Conservation (phyloP, 768 basidiomycete species). For the Mycena sanguinolenta region DNA sequence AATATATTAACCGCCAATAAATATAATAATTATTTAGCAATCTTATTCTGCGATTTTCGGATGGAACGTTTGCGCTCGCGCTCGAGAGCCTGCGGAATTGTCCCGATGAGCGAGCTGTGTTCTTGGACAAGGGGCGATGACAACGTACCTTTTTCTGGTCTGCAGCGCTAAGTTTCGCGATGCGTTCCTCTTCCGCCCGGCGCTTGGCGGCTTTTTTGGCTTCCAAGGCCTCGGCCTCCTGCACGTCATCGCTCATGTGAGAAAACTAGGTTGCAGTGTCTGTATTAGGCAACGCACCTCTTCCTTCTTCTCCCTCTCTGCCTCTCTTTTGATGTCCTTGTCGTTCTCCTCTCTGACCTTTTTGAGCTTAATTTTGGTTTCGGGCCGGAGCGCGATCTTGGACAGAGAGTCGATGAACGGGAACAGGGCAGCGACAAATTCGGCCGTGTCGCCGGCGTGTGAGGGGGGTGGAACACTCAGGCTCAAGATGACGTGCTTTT, state of each 20-base stretch:
- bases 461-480: constrained; percentile 67
- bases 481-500: constrained; percentile 83
- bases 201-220: constrained; percentile 81
- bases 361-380: constrained; percentile 84
- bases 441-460: constrained; percentile 62
- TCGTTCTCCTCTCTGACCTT: constrained; percentile 81
- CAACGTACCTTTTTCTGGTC: constrained; percentile 84
- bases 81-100: constrained; percentile 66
- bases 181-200: constrained; percentile 78
- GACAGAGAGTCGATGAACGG: constrained; percentile 78
- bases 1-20: constrained; percentile 38
- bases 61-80: constrained; percentile 82
- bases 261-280: background rate
- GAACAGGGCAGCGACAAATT: constrained; percentile 78
- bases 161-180: constrained; percentile 79
- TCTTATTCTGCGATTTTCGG: constrained; percentile 79
- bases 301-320: constrained; percentile 76
- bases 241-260: constrained; percentile 12
- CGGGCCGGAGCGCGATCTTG: constrained; percentile 77
- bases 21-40: constrained; percentile 52
- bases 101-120: constrained; percentile 16
- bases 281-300: constrained; percentile 58
- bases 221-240: constrained; percentile 66
- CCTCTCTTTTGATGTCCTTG: constrained; percentile 76
- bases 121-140: background rate